These are phyloP conservation scores for Ascocoryne sarcoides DNA, from an alignment of 2,329 filamentous ascomycete genomes.

Conservation along the genomic window DNA sequence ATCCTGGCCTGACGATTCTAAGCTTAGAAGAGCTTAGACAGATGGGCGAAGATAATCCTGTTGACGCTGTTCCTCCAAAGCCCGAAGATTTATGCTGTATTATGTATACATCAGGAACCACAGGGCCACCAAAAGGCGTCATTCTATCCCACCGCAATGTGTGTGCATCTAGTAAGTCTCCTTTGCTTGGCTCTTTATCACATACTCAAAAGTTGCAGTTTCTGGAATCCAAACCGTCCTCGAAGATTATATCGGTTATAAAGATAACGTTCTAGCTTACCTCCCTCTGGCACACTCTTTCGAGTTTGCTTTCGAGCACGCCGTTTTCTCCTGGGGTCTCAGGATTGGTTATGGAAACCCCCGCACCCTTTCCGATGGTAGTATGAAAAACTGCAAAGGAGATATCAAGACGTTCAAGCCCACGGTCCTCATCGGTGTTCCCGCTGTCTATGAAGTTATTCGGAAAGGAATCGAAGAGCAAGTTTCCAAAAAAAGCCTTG, in stretches of 20 bases:
- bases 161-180: constrained; percentile 66
- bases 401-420: constrained; percentile 90
- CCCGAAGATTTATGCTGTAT: constrained; percentile 75
- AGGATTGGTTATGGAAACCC: constrained; percentile 91
- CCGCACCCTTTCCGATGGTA: constrained; percentile 76
- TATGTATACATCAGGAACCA: constrained; percentile 84
- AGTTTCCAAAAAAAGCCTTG: constrained; percentile 60
- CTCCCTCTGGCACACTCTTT: constrained; percentile 92
- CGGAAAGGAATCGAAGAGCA: constrained; percentile 76
- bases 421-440: constrained; percentile 86
- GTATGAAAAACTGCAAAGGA: constrained; percentile 81
- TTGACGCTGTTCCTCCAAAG: constrained; percentile 61
- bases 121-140: constrained; percentile 83
- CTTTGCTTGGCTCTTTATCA: constrained; percentile 32
- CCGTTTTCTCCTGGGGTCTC: constrained; percentile 80
- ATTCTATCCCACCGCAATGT: constrained; percentile 77
- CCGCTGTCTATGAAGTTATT: constrained; percentile 94
- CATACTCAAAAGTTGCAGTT: constrained; percentile 36
- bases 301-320: constrained; percentile 91
- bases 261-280: constrained; percentile 79
- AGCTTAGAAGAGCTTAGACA: constrained; percentile 46
- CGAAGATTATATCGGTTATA: constrained; percentile 66
- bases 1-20: constrained; percentile 44
- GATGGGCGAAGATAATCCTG: constrained; percentile 49
- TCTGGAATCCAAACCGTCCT: constrained; percentile 75